Conservation (phyloP, 768 basidiomycete species). For the Pleurotus giganteus region DNA sequence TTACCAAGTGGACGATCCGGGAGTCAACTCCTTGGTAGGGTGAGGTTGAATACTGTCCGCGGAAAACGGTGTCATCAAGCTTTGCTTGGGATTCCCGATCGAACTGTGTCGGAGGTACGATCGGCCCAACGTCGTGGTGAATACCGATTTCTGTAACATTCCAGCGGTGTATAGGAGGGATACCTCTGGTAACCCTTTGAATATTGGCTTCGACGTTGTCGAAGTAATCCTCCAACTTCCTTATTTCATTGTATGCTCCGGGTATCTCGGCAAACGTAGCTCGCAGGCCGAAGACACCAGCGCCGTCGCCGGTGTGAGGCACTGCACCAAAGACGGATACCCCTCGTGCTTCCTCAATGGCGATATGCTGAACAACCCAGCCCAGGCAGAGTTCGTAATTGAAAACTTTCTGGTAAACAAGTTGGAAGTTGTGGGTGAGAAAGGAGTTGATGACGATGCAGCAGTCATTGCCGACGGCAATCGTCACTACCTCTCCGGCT, state of each 20-base stretch:
- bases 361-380: background rate
- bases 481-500: background rate
- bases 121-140: background rate
- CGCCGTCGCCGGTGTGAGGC: background rate
- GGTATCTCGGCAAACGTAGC: background rate
- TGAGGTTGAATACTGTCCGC: background rate
- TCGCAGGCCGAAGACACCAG: background rate
- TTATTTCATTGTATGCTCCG: background rate
- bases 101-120: background rate
- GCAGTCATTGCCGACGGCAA: background rate
- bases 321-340: background rate
- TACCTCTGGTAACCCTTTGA: background rate
- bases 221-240: background rate
- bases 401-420: background rate
- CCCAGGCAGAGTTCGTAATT: background rate
- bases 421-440: constrained; percentile 1
- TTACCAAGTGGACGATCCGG: background rate
- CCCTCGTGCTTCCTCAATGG: background rate
- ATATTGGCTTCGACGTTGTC: background rate
- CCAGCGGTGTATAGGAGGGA: background rate
- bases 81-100: background rate
- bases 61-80: background rate
- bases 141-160: background rate
- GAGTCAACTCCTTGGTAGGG: background rate
- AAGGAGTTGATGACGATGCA: constrained; percentile 1